Evolutionary conservation across 1,139 yeast species (phyloP).

Genomic region (Kazachstania sp.): DNA sequence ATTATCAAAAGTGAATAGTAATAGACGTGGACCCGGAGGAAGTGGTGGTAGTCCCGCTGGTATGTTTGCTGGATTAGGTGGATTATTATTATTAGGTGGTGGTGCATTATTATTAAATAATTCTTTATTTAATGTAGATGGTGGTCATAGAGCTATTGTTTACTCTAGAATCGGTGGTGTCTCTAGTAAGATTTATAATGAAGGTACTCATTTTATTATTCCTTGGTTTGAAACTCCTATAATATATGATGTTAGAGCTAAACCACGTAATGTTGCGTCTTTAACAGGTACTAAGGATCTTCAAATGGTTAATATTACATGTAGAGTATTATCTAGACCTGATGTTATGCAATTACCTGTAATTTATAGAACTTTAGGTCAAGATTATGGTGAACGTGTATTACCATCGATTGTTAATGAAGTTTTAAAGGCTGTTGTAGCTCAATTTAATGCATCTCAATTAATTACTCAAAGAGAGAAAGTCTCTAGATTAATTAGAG

Average conservation of each 20-base stretch:
- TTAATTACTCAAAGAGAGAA: conserved; percentile 96
- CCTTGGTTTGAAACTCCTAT: conserved; percentile 96
- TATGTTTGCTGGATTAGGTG: conserved; percentile 71
- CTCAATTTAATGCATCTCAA: conserved; percentile 97
- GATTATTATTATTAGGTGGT: conserved; percentile 64
- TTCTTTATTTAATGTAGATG: conserved; percentile 89
- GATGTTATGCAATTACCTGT: conserved; percentile 68
- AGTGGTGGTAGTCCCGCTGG: conserved; percentile 44
- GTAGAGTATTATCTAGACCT: conserved; percentile 93
- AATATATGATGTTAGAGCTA: conserved; percentile 91
- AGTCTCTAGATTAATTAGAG: conserved; percentile 85
- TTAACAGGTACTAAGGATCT: conserved; percentile 96
- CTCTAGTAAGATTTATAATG: conserved; percentile 74
- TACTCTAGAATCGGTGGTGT: conserved; percentile 87
- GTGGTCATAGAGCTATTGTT: conserved; percentile 97
- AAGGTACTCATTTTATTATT: conserved; percentile 89
- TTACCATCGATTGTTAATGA: conserved; percentile 95
- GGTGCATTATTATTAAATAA: conserved; percentile 59
- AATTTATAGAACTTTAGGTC: conserved; percentile 85
- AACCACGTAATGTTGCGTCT: conserved; percentile 95
- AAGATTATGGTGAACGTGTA: conserved; percentile 92
- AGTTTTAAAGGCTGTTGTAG: conserved; percentile 92
- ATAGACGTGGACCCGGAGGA: conserved; percentile 21
- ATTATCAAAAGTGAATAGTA: conserved; percentile 21
- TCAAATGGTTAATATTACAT: conserved; percentile 97